phyloP scores from a whole-genome alignment of 2,329 filamentous ascomycete genomes.

The Zymoseptoria tritici region DNA sequence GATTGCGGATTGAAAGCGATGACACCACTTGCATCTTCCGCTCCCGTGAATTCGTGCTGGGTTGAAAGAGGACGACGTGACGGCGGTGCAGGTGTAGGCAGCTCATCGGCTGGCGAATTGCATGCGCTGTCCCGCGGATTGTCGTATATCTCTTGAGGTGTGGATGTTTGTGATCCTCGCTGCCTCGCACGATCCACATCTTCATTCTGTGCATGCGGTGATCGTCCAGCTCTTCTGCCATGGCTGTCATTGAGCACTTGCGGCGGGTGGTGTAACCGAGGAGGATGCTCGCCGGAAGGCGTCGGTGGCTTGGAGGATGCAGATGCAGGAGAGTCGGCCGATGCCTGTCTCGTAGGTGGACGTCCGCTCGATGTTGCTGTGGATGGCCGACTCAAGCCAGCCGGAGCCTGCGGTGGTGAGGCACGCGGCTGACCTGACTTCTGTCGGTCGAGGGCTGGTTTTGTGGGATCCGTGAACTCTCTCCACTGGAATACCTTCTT shows the following conservation, averaged over 20 bases:
- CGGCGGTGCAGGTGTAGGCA: background rate
- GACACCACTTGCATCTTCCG: conserved; percentile 1
- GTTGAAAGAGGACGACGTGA: background rate
- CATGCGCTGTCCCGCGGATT: background rate
- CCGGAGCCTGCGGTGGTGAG: background rate
- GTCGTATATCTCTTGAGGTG: background rate
- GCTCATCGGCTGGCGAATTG: conserved; percentile 1
- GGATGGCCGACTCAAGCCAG: conserved; percentile 7
- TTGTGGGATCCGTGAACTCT: conserved; percentile 48
- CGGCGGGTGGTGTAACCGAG: background rate
- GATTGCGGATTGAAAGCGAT: conserved; percentile 12
- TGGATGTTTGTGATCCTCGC: background rate
- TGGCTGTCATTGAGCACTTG: background rate
- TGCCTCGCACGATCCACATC: background rate
- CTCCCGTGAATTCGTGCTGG: conserved; percentile 2
- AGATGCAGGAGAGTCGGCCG: conserved; percentile 6
- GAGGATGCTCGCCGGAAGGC: conserved; percentile 8
- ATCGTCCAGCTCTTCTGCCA: background rate
- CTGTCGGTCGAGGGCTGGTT: conserved; percentile 20
- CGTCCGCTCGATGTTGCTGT: conserved; percentile 15
- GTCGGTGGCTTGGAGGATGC: conserved; percentile 14
- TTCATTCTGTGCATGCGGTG: background rate
- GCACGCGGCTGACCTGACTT: conserved; percentile 36
- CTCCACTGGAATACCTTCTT: conserved; percentile 72
- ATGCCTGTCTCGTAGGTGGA: background rate